phyloP scores from a whole-genome alignment of 148 eudicot genomes.

The Vaccinium macrocarpon region DNA sequence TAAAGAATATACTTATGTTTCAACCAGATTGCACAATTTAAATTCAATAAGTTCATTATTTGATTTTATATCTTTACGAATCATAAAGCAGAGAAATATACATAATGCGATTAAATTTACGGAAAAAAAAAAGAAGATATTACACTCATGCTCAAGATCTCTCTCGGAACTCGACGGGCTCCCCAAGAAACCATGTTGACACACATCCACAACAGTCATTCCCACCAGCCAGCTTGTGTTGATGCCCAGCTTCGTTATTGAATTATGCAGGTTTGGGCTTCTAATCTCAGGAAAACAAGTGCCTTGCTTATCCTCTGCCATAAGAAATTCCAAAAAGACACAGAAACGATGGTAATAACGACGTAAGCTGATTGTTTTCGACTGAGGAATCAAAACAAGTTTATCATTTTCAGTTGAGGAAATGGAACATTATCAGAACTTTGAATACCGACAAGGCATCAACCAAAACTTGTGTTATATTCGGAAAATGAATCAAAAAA shows the following conservation, averaged over 20 bases:
- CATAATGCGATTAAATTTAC: not conserved
- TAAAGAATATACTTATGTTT: no score
- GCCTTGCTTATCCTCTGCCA: constrained; percentile 60
- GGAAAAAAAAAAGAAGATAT: not conserved
- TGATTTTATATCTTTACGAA: not conserved
- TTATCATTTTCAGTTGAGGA: not conserved
- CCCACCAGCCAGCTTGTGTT: not conserved
- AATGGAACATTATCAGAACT: not conserved
- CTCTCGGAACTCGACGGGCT: not conserved
- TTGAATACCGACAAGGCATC: not conserved
- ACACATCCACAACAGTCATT: not conserved
- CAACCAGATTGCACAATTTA: no score
- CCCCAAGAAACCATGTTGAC: not conserved
- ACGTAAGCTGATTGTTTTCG: no score
- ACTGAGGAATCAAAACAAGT: not conserved
- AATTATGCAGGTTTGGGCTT: constrained; percentile 57
- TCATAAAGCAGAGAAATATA: not conserved
- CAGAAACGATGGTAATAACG: not conserved
- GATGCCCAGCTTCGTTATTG: constrained; percentile 28
- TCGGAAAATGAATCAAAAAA: not conserved
- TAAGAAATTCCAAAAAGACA: not conserved
- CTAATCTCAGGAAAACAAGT: constrained; percentile 50
- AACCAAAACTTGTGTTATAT: not conserved
- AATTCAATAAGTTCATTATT: not conserved
- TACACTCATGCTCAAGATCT: not conserved